Base-by-base conservation (phyloP, 345 rosid genomes). In the Ceriops zippeliana region DNA sequence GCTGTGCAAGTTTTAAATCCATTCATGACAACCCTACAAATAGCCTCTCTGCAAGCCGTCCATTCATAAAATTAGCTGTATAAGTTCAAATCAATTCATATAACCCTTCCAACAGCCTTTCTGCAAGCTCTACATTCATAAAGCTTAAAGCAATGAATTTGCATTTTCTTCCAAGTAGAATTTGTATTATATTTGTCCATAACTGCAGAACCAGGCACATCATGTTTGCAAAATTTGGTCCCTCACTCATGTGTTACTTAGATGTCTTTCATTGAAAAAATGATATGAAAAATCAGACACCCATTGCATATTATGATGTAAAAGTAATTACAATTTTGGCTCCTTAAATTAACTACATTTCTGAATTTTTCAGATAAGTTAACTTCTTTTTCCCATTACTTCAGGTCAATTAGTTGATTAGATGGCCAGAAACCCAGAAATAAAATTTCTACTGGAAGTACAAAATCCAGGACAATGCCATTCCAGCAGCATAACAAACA, bases 191-290 rank as follows among this genome's bases (percentile, higher is more conserved):
- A n/a, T 52, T 38, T 8, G 32, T 16, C 53, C 35, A 28, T n/a
- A 31, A 21, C 30, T 15, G 26, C 59, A 46, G 49, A 70, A 28
- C 37, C 4, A 59, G 65, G 61, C 37, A 49, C 28, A 1, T 52
- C 66, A 32, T 6, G 11, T 57, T 35, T 59, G 58, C 47, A 31
- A 52, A 59, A 47, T 67, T 59, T 59, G 32, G 26, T 61, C 51
- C 63, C 60, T 5, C 35, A n/a, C 35, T 61, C 60, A 15, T 42
- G 17, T 42, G 49, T 13, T 42, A 42, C 49, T 19, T 2, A 13
- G 16, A 42, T 5, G 4, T 42, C 49, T 42, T 42, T 42, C 49
- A 11, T 13, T 42, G 49, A 42, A 42, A 42, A 42, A 3, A 13
- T 42, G 49, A 42, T 42, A 13, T 2, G 49, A 13, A 42, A 42